Conservation (phyloP, 2,329 filamentous ascomycete genomes). For the Colletotrichum caudatum region DNA sequence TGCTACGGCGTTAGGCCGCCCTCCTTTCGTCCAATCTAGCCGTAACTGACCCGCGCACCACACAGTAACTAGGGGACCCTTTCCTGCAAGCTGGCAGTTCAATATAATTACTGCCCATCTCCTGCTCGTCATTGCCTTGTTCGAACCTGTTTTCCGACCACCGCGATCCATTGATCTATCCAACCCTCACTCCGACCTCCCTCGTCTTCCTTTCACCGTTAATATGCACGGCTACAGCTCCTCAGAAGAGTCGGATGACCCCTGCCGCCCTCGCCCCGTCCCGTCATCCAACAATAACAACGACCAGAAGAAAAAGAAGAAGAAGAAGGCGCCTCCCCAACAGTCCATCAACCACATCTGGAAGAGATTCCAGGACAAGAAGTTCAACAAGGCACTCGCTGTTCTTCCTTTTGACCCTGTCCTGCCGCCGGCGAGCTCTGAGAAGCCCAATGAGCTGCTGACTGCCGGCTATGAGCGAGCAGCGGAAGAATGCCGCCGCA, state of each 20-base stretch:
- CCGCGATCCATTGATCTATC: slow-evolving; percentile 9
- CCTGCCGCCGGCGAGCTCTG: slow-evolving; percentile 61
- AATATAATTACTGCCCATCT: slow-evolving; percentile 12
- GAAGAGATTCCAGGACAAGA: slow-evolving; percentile 68
- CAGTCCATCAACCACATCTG: slow-evolving; percentile 76
- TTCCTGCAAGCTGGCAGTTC: not conserved
- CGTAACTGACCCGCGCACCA: slow-evolving; percentile 17
- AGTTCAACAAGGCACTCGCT: slow-evolving; percentile 74
- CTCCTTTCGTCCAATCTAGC: slow-evolving; percentile 6
- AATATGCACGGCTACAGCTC: slow-evolving; percentile 62
- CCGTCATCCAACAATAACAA: slow-evolving; percentile 51
- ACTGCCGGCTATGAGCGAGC: slow-evolving; percentile 72
- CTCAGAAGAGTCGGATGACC: slow-evolving; percentile 63
- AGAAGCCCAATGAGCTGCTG: slow-evolving; percentile 70
- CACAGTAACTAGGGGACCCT: slow-evolving; percentile 3
- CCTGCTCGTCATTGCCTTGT: not conserved
- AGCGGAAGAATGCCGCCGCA: slow-evolving; percentile 71
- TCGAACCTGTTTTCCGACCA: not conserved
- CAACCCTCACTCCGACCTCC: not conserved
- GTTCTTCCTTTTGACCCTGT: slow-evolving; percentile 75
- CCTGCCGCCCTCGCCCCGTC: slow-evolving; percentile 52
- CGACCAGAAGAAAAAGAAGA: slow-evolving; percentile 67
- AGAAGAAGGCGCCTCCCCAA: slow-evolving; percentile 72
- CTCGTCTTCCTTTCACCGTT: slow-evolving; percentile 1
- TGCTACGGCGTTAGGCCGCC: slow-evolving; percentile 10